Percentiles rank a stretch among this genome's conserved stretches.
Evolutionary conservation across 2,329 filamentous ascomycete species (phyloP).

Genomic region (Talaromyces sp.): DNA sequence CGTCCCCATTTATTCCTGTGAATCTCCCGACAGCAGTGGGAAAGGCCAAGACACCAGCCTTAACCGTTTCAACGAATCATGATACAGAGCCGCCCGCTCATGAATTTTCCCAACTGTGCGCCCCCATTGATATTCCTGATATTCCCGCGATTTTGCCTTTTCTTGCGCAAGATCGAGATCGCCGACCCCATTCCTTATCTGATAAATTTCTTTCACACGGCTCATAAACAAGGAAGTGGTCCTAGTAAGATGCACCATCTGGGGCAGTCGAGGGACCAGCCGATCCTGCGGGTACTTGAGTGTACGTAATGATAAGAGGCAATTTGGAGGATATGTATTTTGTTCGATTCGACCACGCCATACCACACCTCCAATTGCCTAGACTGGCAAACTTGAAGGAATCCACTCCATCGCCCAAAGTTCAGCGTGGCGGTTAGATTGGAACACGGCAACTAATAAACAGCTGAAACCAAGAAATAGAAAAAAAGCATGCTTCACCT

Average conservation of each 20-base stretch:
- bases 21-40: conserved; percentile 15
- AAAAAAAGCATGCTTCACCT: too few relatives aligned
- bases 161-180: conserved; percentile 12
- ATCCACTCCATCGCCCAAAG: neutral
- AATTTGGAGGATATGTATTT: neutral
- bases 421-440: conserved; percentile 1
- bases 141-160: neutral
- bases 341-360: neutral
- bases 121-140: neutral
- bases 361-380: neutral
- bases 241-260: neutral
- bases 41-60: neutral
- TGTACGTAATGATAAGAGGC: conserved; percentile 17
- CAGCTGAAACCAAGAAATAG: neutral
- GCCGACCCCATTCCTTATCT: conserved; percentile 16
- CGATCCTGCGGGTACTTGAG: neutral
- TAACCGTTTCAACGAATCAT: neutral
- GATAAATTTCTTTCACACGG: conserved; percentile 13
- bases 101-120: neutral
- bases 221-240: conserved; percentile 20
- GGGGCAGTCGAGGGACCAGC: neutral
- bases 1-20: conserved; percentile 4
- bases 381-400: neutral
- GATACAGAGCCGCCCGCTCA: neutral
- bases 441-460: neutral